A percentile compares a stretch with the other conserved stretches of the same genome.
phyloP scores from a whole-genome alignment of 2,329 filamentous ascomycete species.

The Phialophora macrospora region DNA sequence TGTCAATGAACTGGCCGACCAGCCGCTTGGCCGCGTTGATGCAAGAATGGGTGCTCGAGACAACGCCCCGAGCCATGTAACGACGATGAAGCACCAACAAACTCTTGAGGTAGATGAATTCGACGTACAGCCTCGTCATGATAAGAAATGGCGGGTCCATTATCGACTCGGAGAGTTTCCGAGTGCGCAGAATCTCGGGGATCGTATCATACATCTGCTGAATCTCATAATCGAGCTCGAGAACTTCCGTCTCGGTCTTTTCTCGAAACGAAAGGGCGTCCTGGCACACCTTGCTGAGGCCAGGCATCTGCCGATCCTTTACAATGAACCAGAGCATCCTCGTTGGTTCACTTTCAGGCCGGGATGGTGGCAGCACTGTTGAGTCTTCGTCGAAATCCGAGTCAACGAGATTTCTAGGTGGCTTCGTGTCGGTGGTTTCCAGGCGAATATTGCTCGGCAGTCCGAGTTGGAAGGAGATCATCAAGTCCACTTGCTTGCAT shows the following conservation, averaged over 20 bases:
- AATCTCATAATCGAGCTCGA: slow-evolving; percentile 38
- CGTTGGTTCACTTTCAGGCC: slow-evolving; percentile 57
- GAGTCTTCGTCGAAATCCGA: slow-evolving; percentile 62
- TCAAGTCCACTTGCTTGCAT: slow-evolving; percentile 61
- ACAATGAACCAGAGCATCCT: slow-evolving; percentile 42
- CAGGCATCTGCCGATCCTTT: slow-evolving; percentile 40
- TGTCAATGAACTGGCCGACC: slow-evolving; percentile 55
- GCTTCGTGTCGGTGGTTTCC: slow-evolving; percentile 63
- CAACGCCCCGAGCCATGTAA: slow-evolving; percentile 52
- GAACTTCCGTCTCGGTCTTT: slow-evolving; percentile 29
- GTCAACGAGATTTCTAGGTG: slow-evolving; percentile 65
- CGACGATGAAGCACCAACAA: slow-evolving; percentile 59
- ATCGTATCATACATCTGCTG: slow-evolving; percentile 34
- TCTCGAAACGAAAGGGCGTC: slow-evolving; percentile 40
- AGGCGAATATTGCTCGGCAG: slow-evolving; percentile 65
- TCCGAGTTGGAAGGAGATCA: slow-evolving; percentile 68
- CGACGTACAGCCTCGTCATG: slow-evolving; percentile 58
- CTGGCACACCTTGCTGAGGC: slow-evolving; percentile 40
- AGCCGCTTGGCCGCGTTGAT: slow-evolving; percentile 55
- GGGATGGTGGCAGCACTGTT: slow-evolving; percentile 56
- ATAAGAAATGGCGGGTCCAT: slow-evolving; percentile 57
- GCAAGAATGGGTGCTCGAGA: slow-evolving; percentile 53
- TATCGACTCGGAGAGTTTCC: slow-evolving; percentile 45
- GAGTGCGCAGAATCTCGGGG: slow-evolving; percentile 32
- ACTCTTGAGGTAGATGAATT: slow-evolving; percentile 58